Base-by-base conservation (phyloP, 192 early-diverging fungal species). In the Dimargaris verticillata region DNA sequence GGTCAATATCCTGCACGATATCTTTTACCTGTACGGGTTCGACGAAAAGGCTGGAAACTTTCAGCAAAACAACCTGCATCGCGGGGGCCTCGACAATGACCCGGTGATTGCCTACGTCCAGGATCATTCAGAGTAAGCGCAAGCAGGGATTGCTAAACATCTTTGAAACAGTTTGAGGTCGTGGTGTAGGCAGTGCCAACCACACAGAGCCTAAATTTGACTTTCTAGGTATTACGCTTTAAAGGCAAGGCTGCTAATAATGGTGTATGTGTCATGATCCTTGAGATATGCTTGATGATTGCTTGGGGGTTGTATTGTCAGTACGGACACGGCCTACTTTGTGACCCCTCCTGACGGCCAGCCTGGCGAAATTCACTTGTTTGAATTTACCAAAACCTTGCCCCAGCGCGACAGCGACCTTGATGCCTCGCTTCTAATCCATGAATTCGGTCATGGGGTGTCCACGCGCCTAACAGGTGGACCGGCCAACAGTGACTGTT, bases 81-180 rank as follows among this genome's bases (percentile, higher is more conserved):
- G 78, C n/a, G 84, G 86, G n/a, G 92, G 92, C 11, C 64, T 69
- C 44, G 88, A 78, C 49, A 73, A 74, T 42, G 94, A 94, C 74
- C 78, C 83, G n/a, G 88, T 97, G 3, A 83, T 93, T 66, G 92
- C 90, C 26, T 87, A 88, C 68, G 90, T 87, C 12, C 94, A 97
- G 69, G 90, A 94, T n/a, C n/a, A n/a, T n/a, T n/a, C n/a, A n/a
- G n/a, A n/a, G n/a, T n/a, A n/a, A n/a, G n/a, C n/a, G n/a, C n/a
- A n/a, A n/a, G n/a, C n/a, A n/a, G n/a, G n/a, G n/a, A n/a, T n/a
- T n/a, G n/a, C n/a, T n/a, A n/a, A n/a, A n/a, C n/a, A n/a, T n/a
- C n/a, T n/a, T n/a, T n/a, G n/a, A n/a, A n/a, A n/a, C n/a, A n/a
- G n/a, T n/a, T n/a, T n/a, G n/a, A n/a, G n/a, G n/a, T n/a, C n/a